Evolutionary conservation across 2,329 filamentous ascomycete species (phyloP).

Genomic region (Scleromitrula shiraiana): DNA sequence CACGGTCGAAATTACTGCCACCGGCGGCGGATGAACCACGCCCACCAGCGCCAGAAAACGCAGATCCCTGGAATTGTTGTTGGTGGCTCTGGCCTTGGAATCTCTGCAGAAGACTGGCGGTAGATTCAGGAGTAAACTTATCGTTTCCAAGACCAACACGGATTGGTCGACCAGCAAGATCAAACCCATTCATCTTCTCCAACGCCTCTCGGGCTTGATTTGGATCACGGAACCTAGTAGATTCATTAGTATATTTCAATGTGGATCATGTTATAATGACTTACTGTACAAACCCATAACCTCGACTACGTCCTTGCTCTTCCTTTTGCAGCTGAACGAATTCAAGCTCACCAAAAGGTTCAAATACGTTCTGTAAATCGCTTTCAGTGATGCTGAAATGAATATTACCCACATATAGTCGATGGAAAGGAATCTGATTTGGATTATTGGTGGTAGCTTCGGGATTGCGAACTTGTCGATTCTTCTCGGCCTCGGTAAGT

Average conservation of each 20-base stretch:
- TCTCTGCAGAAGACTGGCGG: slow-evolving; percentile 83
- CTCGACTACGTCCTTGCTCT: slow-evolving; percentile 79
- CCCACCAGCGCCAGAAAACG: slow-evolving; percentile 83
- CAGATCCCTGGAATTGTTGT: slow-evolving; percentile 75
- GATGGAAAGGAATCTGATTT: slow-evolving; percentile 89
- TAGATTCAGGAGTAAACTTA: slow-evolving; percentile 98
- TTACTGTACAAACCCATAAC: slow-evolving; percentile 98
- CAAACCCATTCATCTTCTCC: slow-evolving; percentile 99
- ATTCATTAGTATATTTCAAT: slow-evolving; percentile 30
- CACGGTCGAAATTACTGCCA: slow-evolving; percentile 74
- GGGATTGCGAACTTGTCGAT: slow-evolving; percentile 83
- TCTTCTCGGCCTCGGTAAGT: slow-evolving; percentile 98
- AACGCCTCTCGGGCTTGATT: slow-evolving; percentile 87
- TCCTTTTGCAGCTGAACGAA: slow-evolving; percentile 98
- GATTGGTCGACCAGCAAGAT: slow-evolving; percentile 92
- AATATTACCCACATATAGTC: slow-evolving; percentile 97
- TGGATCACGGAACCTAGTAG: slow-evolving; percentile 75
- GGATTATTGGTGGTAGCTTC: slow-evolving; percentile 60
- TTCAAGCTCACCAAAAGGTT: slow-evolving; percentile 94
- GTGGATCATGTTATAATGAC: slow-evolving; percentile 33
- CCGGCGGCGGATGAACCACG: slow-evolving; percentile 76
- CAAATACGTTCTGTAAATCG: slow-evolving; percentile 92
- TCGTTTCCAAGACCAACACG: slow-evolving; percentile 98
- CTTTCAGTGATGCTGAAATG: slow-evolving; percentile 98
- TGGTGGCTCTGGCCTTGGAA: slow-evolving; percentile 72